A percentile compares a stretch with the other conserved stretches of the same genome.
phyloP scores from a whole-genome alignment of 345 rosid species.

The Anastatica hierochuntica region DNA sequence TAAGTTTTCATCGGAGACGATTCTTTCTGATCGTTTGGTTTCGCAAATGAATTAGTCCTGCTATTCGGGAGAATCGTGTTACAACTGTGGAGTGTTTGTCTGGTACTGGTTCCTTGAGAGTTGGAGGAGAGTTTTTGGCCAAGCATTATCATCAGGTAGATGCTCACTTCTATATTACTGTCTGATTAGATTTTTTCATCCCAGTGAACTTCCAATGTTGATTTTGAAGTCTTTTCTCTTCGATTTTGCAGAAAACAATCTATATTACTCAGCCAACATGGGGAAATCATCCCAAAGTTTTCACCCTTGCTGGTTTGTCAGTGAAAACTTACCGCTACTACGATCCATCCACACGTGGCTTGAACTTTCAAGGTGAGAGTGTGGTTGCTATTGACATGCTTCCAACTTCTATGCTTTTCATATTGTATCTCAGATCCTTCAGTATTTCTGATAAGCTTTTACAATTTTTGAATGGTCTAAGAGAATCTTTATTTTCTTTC shows the following conservation, averaged over 20 bases:
- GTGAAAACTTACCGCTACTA: slow-evolving; percentile 74
- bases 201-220: background rate
- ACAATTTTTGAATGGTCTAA: background rate
- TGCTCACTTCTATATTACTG: background rate
- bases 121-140: slow-evolving; percentile 83
- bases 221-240: slow-evolving; percentile 8
- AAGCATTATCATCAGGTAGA: slow-evolving; percentile 64
- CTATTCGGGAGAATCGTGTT: slow-evolving; percentile 60
- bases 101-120: slow-evolving; percentile 85
- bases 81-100: slow-evolving; percentile 85
- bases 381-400: background rate
- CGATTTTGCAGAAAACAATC: slow-evolving; percentile 47
- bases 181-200: background rate
- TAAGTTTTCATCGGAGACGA: background rate
- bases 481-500: background rate
- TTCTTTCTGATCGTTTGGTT: background rate
- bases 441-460: background rate
- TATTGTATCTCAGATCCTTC: background rate
- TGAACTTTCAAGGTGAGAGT: slow-evolving; percentile 55
- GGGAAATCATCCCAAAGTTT: slow-evolving; percentile 79
- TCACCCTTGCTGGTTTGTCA: slow-evolving; percentile 60
- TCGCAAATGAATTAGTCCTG: slow-evolving; percentile 40
- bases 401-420: background rate
- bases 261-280: slow-evolving; percentile 81
- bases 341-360: slow-evolving; percentile 69